A percentile compares a stretch with the other conserved stretches of the same genome.
Conservation (phyloP, 2,329 filamentous ascomycete genomes). For the Fusarium oxysporum region DNA sequence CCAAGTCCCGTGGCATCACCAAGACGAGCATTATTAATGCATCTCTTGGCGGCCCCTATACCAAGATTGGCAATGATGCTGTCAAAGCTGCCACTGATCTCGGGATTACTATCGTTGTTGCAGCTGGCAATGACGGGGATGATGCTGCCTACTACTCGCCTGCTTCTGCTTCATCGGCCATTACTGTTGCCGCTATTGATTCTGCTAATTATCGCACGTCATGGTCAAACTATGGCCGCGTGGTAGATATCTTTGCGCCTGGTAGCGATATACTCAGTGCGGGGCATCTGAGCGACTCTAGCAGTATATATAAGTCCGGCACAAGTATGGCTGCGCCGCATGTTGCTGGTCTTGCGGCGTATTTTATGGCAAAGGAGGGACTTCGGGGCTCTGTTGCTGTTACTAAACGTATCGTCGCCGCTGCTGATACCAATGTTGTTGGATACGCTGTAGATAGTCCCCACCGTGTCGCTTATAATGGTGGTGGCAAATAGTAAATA, state of each 20-base stretch:
- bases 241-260: constrained; percentile 18
- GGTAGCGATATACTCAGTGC: constrained; percentile 1
- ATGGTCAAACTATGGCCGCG: constrained; percentile 11
- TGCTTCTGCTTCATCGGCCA: constrained; percentile 3
- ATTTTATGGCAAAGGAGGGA: constrained; percentile 58
- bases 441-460: not conserved
- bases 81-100: constrained; percentile 10
- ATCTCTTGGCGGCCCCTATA: not conserved
- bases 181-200: constrained; percentile 8
- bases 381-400: constrained; percentile 3
- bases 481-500: not conserved
- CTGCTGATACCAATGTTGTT: not conserved
- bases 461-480: constrained; percentile 17
- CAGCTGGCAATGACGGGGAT: not conserved
- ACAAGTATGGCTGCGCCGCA: constrained; percentile 63
- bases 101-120: not conserved
- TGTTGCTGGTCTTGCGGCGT: constrained; percentile 71
- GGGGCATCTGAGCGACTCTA: not conserved
- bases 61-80: not conserved
- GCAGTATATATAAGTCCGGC: constrained; percentile 1
- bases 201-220: not conserved
- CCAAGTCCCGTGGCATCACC: constrained; percentile 8
- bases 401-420: constrained; percentile 8
- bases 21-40: constrained; percentile 11
- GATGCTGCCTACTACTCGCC: constrained; percentile 7